A percentile compares a stretch with the other conserved stretches of the same genome.
phyloP scores from a whole-genome alignment of 495 filamentous ascomycete species.

The Hypoxylon perforatum region DNA sequence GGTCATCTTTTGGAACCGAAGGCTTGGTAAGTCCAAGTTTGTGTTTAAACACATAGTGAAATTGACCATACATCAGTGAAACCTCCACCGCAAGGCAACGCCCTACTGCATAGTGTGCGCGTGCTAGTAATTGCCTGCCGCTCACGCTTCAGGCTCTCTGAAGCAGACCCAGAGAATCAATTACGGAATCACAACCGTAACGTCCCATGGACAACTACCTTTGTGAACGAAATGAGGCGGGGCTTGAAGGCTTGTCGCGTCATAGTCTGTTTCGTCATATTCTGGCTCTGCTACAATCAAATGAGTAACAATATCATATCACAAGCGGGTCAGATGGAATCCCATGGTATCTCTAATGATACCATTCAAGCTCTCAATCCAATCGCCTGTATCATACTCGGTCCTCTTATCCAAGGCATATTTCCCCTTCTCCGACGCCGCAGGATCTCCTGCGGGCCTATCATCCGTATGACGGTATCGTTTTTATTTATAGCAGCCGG shows the following conservation, averaged over 20 bases:
- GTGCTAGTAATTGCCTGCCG: no score
- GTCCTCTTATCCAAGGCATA: conserved; percentile 60
- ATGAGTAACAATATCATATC: conserved; percentile 62
- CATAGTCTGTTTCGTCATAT: conserved; percentile 65
- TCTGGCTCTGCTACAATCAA: conserved; percentile 70
- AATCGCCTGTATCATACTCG: conserved; percentile 57
- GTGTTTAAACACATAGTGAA: background rate
- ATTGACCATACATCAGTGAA: conserved; percentile 42
- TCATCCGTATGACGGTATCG: conserved; percentile 62
- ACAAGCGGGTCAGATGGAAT: conserved; percentile 63
- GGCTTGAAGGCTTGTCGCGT: conserved; percentile 58
- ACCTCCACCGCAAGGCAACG: conserved; percentile 52
- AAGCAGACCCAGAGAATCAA: conserved; percentile 58
- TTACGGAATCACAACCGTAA: conserved; percentile 44
- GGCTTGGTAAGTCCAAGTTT: background rate
- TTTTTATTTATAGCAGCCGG: conserved; percentile 56
- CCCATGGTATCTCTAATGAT: conserved; percentile 60
- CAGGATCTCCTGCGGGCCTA: conserved; percentile 57
- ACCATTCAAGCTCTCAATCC: conserved; percentile 50
- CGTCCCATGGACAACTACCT: conserved; percentile 50
- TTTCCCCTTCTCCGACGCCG: conserved; percentile 56
- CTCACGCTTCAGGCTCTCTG: no score
- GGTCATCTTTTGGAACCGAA: background rate
- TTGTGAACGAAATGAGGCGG: conserved; percentile 56
- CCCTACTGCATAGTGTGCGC: no score